Base-by-base conservation (phyloP, 306 rosid species). In the Vicia sativa region DNA sequence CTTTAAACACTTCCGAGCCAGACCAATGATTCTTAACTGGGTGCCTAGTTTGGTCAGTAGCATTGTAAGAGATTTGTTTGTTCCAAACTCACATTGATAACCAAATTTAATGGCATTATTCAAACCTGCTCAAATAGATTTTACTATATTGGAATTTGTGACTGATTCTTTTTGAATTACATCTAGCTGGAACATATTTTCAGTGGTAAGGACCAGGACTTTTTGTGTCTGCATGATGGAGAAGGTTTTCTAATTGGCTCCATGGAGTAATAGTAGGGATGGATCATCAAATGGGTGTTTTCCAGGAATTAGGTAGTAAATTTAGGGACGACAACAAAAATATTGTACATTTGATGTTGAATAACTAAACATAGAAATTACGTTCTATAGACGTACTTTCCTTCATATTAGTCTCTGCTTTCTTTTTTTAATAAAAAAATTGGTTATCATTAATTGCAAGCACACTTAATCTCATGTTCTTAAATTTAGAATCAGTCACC, bases 261-360 rank as follows among this genome's bases (percentile, higher is more conserved):
- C 68, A 66, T 81, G 79, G 71, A 39, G 60, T 71, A 77, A 67
- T 76, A 76, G 62, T 39, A 69, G 58, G 62, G 50, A 61, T 75
- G 62, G 50, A 61, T 75, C 65, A 62, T 61, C 38, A 34, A 34
- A 70, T 39, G 71, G 19, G 67, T 79, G 71, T 62, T 41, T 74
- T 67, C 65, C 49, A 60, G 86, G 77, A 70, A 61, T 14, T 31
- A 48, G 77, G 73, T 52, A 44, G 78, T 74, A 64, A 55, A 50
- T 67, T 67, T 72, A 78, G 71, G 48, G 78, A 38, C 74, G 82
- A 65, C 72, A 68, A 71, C 28, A 79, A 83, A 83, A 78, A 71
- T 3, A 63, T 65, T 78, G 87, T 90, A 90, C 85, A 82, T 83
- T 84, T 78, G 72, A 81, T 71, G 46, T 78, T 70, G 74, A 75